phyloP scores from a whole-genome alignment of 2,329 filamentous ascomycete genomes.

The Ophiostoma montium region DNA sequence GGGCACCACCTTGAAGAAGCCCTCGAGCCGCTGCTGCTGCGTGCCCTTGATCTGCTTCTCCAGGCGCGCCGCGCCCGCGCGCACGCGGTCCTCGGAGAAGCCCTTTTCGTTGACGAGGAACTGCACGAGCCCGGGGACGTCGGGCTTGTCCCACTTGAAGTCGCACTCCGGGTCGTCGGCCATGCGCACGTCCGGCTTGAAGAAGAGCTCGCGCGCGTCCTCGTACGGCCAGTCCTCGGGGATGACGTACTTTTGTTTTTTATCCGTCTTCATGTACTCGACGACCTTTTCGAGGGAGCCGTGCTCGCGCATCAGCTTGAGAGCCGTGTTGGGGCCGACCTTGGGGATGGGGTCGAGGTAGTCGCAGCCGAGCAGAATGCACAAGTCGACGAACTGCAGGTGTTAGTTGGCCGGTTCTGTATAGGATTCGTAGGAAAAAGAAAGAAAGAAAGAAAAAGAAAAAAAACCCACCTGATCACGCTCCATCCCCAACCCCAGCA shows the following conservation, averaged over 20 bases:
- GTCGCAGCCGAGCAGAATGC: constrained; percentile 93
- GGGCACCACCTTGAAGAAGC: constrained; percentile 89
- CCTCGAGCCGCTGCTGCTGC: constrained; percentile 83
- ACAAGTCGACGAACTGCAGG: constrained; percentile 82
- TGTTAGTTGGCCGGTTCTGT: background rate
- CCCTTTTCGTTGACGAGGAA: constrained; percentile 91
- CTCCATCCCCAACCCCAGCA: constrained; percentile 82
- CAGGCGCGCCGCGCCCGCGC: constrained; percentile 60
- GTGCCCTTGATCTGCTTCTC: constrained; percentile 83
- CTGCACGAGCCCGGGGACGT: constrained; percentile 76
- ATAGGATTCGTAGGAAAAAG: background rate
- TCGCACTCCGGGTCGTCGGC: constrained; percentile 81
- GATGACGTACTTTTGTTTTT: constrained; percentile 66
- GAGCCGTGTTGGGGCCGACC: constrained; percentile 77
- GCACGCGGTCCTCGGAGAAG: constrained; percentile 89
- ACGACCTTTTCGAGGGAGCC: constrained; percentile 78
- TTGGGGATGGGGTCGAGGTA: constrained; percentile 96
- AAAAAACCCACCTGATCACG: constrained; percentile 51
- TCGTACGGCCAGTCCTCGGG: constrained; percentile 96
- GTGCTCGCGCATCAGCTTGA: constrained; percentile 90
- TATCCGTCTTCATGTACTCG: constrained; percentile 60
- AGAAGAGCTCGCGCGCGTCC: constrained; percentile 84
- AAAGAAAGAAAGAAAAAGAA: background rate
- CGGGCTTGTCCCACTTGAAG: constrained; percentile 94
- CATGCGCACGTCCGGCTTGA: constrained; percentile 72